Base-by-base conservation (phyloP, 805 yeast genomes). In the Yarrowia alimentaria region DNA sequence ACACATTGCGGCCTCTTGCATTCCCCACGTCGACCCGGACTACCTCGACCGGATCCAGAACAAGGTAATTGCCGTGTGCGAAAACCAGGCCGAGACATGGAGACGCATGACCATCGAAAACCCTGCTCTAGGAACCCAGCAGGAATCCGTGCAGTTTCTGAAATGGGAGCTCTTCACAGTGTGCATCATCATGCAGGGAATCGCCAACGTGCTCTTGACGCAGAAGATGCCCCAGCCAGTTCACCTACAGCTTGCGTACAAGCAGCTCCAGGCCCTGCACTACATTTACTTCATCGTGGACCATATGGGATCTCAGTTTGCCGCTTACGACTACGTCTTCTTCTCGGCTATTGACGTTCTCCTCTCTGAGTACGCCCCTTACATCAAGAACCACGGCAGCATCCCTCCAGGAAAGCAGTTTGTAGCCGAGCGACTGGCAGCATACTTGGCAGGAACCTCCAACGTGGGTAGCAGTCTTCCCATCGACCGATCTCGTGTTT, bases 301-400 rank as follows among this genome's bases (percentile, higher is more conserved):
- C 6, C 52, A 57, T 10, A 52, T 64, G 25, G 66, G 67, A 1
- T 42, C 55, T 10, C 65, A 63, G 11, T 63, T 64, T 42, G 56
- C 57, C 5, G 71, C 77, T 10, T 83, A 79, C 62, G 79, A 80
- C 57, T 82, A 79, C 61, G 77, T 80, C 12, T 77, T 77, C 56
- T 68, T 73, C 33, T 64, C 79, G 4, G 59, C 77, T 9, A 52
- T 77, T 2, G 84, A 79, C 54, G 61, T 66, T 0, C 60, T 68
- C 25, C 32, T 13, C 16, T 52, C 37, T 17, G 40, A 26, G 22
- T 21, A 35, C 22, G 47, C 18, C 19, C 37, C 37, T 5, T 30
- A 31, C 50, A 40, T 40, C 12, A 40, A 40, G 25, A 28, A 40
- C 33, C 17, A 33, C 18, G 47, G 47, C 10, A 26, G 25, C 11